Evolutionary conservation across 257 asterid species (phyloP).

Genomic region (Verbena officinalis): DNA sequence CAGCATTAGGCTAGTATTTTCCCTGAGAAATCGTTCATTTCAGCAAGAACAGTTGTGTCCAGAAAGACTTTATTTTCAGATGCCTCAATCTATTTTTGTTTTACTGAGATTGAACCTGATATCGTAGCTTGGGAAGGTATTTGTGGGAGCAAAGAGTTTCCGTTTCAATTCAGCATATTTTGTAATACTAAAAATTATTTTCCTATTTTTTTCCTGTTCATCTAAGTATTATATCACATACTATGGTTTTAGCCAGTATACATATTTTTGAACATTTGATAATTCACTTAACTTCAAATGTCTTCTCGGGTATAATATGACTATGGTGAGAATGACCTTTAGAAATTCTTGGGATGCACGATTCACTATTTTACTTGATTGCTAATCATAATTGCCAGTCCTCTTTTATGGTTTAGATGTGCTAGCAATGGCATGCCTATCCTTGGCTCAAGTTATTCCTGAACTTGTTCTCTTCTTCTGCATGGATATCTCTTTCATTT

Average conservation of each 20-base stretch:
- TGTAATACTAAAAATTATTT: background rate
- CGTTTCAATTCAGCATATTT: background rate
- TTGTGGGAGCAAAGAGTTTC: background rate
- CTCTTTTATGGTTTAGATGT: slow-evolving; percentile 12
- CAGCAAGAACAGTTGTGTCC: background rate
- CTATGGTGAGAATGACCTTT: slow-evolving; percentile 1
- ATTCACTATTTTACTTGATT: background rate
- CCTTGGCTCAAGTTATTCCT: slow-evolving; percentile 8
- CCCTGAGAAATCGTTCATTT: slow-evolving; percentile 1
- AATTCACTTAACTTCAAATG: background rate
- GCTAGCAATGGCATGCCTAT: slow-evolving; percentile 1
- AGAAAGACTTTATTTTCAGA: background rate
- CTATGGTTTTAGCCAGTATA: background rate
- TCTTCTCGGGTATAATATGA: too few species aligned
- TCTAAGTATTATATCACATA: background rate
- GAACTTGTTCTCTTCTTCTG: slow-evolving; percentile 20
- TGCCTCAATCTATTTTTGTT: background rate
- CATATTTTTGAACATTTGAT: background rate
- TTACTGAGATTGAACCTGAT: slow-evolving; percentile 12
- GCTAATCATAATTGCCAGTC: background rate
- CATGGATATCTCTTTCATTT: slow-evolving; percentile 8
- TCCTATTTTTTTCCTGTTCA: background rate
- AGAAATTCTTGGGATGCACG: background rate
- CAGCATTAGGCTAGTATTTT: slow-evolving; percentile 3
- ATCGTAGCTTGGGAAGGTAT: slow-evolving; percentile 1